These are phyloP conservation scores for Helianthus annuus DNA, from an alignment of 129 eudicot species.

Conservation along the genomic window HanXRQr2.0-SUNRISE NC_035435.2:160994548-160995047, in stretches of 20 bases:
- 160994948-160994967: neutral
- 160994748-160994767: slow-evolving; percentile 39
- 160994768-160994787: slow-evolving; percentile 27
- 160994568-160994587: neutral
- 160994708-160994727: slow-evolving; percentile 45
- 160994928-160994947: neutral
- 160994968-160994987: neutral
- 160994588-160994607: neutral
- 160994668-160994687: neutral
- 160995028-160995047: slow-evolving; percentile 13
- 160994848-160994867: slow-evolving; percentile 11
- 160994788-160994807: slow-evolving; percentile 18
- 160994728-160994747: slow-evolving; percentile 63
- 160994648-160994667: neutral
- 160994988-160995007: neutral
- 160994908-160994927: slow-evolving; percentile 44
- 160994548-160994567: neutral
- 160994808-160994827: slow-evolving; percentile 23
- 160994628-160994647: neutral
- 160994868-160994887: slow-evolving; percentile 8
- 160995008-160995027: slow-evolving; percentile 15
- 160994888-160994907: slow-evolving; percentile 20
- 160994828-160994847: slow-evolving; percentile 11
- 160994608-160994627: neutral
- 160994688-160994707: slow-evolving; percentile 4